Conservation (phyloP, 2,329 filamentous ascomycete species). For the Drechslerella dactyloides region DNA sequence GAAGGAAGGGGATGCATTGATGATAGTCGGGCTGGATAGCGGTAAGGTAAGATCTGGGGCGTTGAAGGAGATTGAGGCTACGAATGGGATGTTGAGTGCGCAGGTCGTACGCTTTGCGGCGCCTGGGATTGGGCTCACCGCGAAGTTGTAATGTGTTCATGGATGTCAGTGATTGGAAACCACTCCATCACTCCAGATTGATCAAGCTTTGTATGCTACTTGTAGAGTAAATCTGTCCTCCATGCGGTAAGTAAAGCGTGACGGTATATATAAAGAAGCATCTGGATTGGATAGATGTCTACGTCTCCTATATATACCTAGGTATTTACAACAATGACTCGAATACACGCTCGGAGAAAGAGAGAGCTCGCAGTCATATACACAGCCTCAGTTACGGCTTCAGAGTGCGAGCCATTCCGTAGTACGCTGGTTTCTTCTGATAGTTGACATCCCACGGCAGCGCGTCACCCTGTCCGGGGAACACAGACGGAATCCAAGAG, state of each 20-base stretch:
- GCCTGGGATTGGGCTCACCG: conserved; percentile 16
- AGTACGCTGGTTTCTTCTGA: conserved; percentile 60
- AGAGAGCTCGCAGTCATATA: no score
- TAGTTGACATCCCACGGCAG: conserved; percentile 61
- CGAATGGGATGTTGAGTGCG: conserved; percentile 42
- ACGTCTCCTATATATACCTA: not conserved
- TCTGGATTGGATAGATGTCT: not conserved
- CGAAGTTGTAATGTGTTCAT: conserved; percentile 14
- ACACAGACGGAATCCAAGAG: conserved; percentile 60
- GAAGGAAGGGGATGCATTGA: conserved; percentile 70
- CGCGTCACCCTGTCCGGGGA: conserved; percentile 59
- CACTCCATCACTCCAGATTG: not conserved
- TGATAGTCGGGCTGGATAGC: conserved; percentile 78
- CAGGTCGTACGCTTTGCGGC: conserved; percentile 35
- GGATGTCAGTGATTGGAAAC: not conserved
- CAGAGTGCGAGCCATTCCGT: conserved; percentile 56
- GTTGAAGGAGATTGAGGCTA: conserved; percentile 59
- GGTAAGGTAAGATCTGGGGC: conserved; percentile 64
- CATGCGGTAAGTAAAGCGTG: no score
- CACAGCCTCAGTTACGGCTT: conserved; percentile 18
- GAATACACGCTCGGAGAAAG: not conserved
- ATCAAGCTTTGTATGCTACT: not conserved
- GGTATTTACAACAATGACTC: conserved; percentile 1
- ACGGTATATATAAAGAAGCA: no score
- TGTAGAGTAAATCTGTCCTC: not conserved